Evolutionary conservation across 441 rosid genomes (phyloP), one percentile per base, ranked within the genome.

Genomic region (Aleurites moluccanus): DNA sequence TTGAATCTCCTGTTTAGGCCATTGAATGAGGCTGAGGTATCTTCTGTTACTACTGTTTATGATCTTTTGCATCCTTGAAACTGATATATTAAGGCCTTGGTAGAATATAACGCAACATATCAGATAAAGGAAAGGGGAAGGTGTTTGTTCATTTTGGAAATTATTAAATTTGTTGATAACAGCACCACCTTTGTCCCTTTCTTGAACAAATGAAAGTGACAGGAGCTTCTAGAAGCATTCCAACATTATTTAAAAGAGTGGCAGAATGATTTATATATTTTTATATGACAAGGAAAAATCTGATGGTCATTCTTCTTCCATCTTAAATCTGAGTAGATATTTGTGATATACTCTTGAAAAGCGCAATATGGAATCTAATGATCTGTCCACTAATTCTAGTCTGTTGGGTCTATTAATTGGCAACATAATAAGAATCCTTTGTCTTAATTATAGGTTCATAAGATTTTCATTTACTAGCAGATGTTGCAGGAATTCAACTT

Each of bases 191-290:
- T 73, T 61, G 15, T 45, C 14, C 33, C 35, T 25, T 60, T 16
- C 60, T 27, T 18, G 40, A 18, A 44, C 13, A 69, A 40, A 38
- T 56, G 64, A 2, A 10, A 21, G 52, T n/a, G 42, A 20, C 13
- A 10, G 57, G 49, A 59, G 65, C 23, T 44, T 59, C 10, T 33
- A 69, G 52, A 74, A 74, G 64, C 64, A 25, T 65, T 40, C 0
- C 6, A 23, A 21, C 56, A 4, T 2, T n/a, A 72, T 20, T 10
- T 72, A 6, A 45, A 27, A 3, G 6, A 47, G 27, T 18, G 20
- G 21, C 28, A 42, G 13, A 25, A 52, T n/a, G 47, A 53, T 53
- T 49, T 38, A 25, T 25, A 27, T 7, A 38, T 35, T 60, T n/a
- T 61, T 14, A 44, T 9, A 45, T 23, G 44, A 13, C 13, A 20